These are phyloP conservation scores for Xylaria acuta DNA, from an alignment of 495 filamentous ascomycete species.

Conservation along the genomic window DNA sequence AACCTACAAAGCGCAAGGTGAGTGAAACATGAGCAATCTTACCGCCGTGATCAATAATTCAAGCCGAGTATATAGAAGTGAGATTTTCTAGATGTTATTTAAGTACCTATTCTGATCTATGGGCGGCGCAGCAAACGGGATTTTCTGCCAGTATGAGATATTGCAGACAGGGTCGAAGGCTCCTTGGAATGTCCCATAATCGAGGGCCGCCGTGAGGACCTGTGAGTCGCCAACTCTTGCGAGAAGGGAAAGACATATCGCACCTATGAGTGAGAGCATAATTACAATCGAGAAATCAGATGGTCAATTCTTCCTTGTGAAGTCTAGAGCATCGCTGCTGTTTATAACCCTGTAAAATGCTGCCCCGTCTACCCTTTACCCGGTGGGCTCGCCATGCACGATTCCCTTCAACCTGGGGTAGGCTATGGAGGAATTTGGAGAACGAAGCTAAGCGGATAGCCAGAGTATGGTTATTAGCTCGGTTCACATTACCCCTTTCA, in stretches of 20 bases:
- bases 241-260: conserved; percentile 2
- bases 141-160: conserved; percentile 61
- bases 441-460: neutral
- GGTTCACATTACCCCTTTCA: conserved; percentile 5
- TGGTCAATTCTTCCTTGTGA: neutral
- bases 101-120: conserved; percentile 56
- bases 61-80: neutral
- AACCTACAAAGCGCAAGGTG: conserved; percentile 40
- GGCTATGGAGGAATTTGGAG: conserved; percentile 7
- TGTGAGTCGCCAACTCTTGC: conserved; percentile 23
- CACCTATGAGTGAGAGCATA: conserved; percentile 11
- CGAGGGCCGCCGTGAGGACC: conserved; percentile 47
- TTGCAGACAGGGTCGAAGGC: conserved; percentile 59
- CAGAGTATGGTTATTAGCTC: neutral
- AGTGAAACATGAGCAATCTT: neutral
- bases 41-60: neutral
- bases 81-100: neutral
- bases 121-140: conserved; percentile 66
- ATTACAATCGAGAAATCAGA: too few relatives aligned
- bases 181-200: conserved; percentile 66
- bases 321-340: neutral
- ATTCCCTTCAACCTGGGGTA: neutral
- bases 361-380: conserved; percentile 2
- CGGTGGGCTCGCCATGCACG: neutral
- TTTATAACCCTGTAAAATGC: conserved; percentile 7